phyloP scores from a whole-genome alignment of 805 yeast genomes.

The Wickerhamomyces bovis region DNA sequence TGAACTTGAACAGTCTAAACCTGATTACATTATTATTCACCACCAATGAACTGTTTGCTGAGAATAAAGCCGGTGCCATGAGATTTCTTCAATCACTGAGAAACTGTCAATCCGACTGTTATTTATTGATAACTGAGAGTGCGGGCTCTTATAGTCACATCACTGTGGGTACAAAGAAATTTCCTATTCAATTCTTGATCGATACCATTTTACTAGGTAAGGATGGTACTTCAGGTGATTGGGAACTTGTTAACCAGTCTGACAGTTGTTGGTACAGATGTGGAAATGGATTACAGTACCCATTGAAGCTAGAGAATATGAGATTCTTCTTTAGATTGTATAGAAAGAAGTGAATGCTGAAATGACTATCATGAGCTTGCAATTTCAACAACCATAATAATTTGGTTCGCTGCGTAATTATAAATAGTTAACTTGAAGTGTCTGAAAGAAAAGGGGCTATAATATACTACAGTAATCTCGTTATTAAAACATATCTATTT shows the following conservation, averaged over 20 bases:
- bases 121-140: slow-evolving; percentile 69
- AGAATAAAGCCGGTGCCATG: slow-evolving; percentile 56
- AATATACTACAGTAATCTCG: slow-evolving; percentile 2
- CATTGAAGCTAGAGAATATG: slow-evolving; percentile 78
- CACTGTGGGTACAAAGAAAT: slow-evolving; percentile 64
- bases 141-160: slow-evolving; percentile 89
- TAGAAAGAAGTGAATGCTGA: slow-evolving; percentile 36
- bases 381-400: no score
- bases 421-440: background rate
- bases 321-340: slow-evolving; percentile 77
- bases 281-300: slow-evolving; percentile 47
- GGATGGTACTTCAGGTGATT: slow-evolving; percentile 40
- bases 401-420: no score
- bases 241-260: slow-evolving; percentile 60
- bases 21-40: slow-evolving; percentile 75
- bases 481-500: slow-evolving; percentile 15
- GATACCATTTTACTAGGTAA: slow-evolving; percentile 65
- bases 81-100: slow-evolving; percentile 50
- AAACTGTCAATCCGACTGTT: slow-evolving; percentile 49
- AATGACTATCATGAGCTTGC: background rate
- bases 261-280: slow-evolving; percentile 82
- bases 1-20: slow-evolving; percentile 29
- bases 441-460: no score
- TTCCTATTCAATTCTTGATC: slow-evolving; percentile 76
- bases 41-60: slow-evolving; percentile 78